Conservation (phyloP, 768 basidiomycete species). For the Lactarius hatsudake region DNA sequence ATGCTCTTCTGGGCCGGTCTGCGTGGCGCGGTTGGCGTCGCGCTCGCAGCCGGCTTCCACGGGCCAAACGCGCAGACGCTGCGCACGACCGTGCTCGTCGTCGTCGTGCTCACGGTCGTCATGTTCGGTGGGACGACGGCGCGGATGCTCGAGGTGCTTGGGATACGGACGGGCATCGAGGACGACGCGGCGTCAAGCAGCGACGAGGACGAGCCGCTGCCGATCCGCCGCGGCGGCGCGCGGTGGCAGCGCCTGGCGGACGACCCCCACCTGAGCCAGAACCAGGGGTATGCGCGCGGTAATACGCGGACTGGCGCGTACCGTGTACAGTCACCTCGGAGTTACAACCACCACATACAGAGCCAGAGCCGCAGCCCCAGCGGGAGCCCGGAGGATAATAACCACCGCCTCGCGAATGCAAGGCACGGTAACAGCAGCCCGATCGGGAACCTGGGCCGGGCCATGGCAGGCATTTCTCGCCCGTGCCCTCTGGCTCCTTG, state of each 20-base stretch:
- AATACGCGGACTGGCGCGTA: slow-evolving; percentile 47
- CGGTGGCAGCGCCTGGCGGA: slow-evolving; percentile 27
- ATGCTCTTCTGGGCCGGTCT: slow-evolving; percentile 99
- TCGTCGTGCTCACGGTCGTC: slow-evolving; percentile 88
- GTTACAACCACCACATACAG: slow-evolving; percentile 62
- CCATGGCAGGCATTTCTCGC: slow-evolving; percentile 13
- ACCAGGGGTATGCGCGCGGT: slow-evolving; percentile 28
- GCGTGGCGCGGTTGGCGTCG: slow-evolving; percentile 96
- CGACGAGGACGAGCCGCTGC: slow-evolving; percentile 42
- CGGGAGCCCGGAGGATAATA: neutral
- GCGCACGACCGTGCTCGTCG: slow-evolving; percentile 90
- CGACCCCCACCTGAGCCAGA: slow-evolving; percentile 17
- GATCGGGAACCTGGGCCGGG: neutral
- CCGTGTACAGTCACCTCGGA: slow-evolving; percentile 41
- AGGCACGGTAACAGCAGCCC: neutral
- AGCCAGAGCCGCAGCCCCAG: neutral
- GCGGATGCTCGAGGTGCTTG: slow-evolving; percentile 95
- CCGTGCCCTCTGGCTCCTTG: slow-evolving; percentile 35
- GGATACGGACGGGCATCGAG: slow-evolving; percentile 92
- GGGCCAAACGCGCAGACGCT: slow-evolving; percentile 90
- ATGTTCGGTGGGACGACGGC: slow-evolving; percentile 97
- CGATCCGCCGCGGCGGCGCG: slow-evolving; percentile 1
- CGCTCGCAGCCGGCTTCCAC: slow-evolving; percentile 92
- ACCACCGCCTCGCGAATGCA: neutral
- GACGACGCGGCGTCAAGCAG: slow-evolving; percentile 42